Evolutionary conservation across 495 filamentous ascomycete genomes (phyloP).

Genomic region (Talaromyces wortmannii): DNA sequence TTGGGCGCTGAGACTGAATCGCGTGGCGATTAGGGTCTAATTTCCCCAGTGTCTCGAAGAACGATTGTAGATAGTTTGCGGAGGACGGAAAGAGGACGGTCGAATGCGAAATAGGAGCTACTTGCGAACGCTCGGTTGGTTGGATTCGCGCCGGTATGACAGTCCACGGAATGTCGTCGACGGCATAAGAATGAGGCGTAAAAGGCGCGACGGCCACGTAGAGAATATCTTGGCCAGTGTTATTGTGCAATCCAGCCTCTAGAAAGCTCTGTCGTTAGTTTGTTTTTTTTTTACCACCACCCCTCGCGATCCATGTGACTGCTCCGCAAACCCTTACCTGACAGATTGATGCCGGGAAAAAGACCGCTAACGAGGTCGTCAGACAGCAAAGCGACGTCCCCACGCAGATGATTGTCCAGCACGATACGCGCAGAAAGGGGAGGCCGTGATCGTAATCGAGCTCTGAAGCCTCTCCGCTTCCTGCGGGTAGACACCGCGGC

Average conservation of each 20-base stretch:
- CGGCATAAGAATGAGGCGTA: conserved; percentile 50
- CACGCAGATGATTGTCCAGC: conserved; percentile 76
- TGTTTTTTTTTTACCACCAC: neutral
- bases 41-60: conserved; percentile 59
- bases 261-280: neutral
- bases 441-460: conserved; percentile 5
- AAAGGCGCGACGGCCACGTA: conserved; percentile 81
- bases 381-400: conserved; percentile 81
- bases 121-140: conserved; percentile 67
- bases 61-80: conserved; percentile 70
- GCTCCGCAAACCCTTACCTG: conserved; percentile 18
- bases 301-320: neutral
- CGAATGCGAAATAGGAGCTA: conserved; percentile 63
- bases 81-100: conserved; percentile 80
- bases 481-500: neutral
- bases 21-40: conserved; percentile 44
- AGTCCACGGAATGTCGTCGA: conserved; percentile 70
- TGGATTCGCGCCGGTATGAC: conserved; percentile 68
- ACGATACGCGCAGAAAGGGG: conserved; percentile 57
- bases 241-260: conserved; percentile 6
- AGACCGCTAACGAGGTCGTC: conserved; percentile 79
- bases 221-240: conserved; percentile 24
- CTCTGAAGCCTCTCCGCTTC: neutral
- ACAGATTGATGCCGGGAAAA: conserved; percentile 51
- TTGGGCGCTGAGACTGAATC: conserved; percentile 47